These are phyloP conservation scores for Chaetoceros muelleri DNA, from an alignment of 108 stramenopile species.

Conservation along the genomic window DNA sequence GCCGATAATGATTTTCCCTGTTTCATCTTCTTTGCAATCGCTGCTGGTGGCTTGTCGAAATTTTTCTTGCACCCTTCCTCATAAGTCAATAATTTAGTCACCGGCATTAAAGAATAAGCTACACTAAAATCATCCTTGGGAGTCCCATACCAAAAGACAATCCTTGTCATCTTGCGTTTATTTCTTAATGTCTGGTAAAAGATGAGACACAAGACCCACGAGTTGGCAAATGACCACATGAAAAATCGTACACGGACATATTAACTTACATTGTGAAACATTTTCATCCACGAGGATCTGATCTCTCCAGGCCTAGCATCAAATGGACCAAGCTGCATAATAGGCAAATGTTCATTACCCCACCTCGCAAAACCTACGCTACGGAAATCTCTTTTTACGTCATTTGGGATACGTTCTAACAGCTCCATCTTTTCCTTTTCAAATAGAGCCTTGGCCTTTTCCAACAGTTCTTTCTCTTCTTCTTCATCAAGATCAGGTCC, in stretches of 20 bases:
- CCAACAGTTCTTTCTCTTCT: not conserved
- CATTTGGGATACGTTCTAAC: conserved; percentile 29
- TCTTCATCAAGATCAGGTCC: not conserved
- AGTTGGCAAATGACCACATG: not conserved
- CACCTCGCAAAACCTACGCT: conserved; percentile 60
- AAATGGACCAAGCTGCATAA: conserved; percentile 57
- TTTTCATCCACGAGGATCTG: conserved; percentile 54
- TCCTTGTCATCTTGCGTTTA: conserved; percentile 28
- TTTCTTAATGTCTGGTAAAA: conserved; percentile 24
- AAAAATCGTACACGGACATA: no score
- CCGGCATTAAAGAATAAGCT: conserved; percentile 30
- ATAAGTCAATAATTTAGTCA: conserved; percentile 24
- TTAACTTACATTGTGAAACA: conserved; percentile 67
- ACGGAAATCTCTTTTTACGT: conserved; percentile 39
- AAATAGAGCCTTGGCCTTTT: conserved; percentile 21
- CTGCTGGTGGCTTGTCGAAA: conserved; percentile 20
- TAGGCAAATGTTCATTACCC: conserved; percentile 44
- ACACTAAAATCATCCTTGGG: conserved; percentile 24
- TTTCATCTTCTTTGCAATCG: conserved; percentile 21
- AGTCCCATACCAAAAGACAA: conserved; percentile 44
- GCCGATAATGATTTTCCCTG: not conserved
- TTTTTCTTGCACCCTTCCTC: conserved; percentile 24
- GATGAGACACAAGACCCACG: not conserved
- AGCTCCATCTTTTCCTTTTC: conserved; percentile 25
- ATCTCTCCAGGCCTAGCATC: conserved; percentile 50